Percentiles rank a stretch among this genome's conserved stretches.
These are phyloP conservation scores for Raffaelea albimanens DNA, from an alignment of 2,329 filamentous ascomycete genomes.

Conservation along the genomic window DNA sequence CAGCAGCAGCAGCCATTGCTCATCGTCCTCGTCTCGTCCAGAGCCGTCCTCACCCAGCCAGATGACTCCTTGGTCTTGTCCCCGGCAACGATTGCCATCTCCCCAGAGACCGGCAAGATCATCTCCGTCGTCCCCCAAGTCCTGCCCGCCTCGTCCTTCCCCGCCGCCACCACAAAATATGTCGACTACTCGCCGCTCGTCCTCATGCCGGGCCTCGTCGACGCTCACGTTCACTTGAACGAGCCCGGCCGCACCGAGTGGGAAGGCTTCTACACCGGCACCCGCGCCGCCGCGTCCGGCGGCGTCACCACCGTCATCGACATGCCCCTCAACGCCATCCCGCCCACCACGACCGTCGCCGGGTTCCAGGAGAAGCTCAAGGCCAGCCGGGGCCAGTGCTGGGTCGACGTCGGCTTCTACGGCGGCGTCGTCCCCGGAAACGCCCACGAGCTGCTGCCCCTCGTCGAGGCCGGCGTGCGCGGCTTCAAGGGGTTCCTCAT, in stretches of 20 bases:
- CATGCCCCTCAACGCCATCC: constrained; percentile 96
- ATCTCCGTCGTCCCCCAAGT: constrained; percentile 63
- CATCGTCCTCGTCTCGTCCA: constrained; percentile 72
- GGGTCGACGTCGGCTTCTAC: constrained; percentile 98
- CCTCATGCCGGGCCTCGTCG: constrained; percentile 82
- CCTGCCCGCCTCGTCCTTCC: constrained; percentile 67
- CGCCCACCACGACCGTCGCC: constrained; percentile 81
- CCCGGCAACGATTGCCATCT: constrained; percentile 76
- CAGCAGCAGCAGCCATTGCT: constrained; percentile 23
- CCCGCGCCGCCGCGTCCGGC: constrained; percentile 84
- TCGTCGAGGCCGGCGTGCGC: constrained; percentile 78
- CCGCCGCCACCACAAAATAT: constrained; percentile 59
- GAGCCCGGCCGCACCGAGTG: constrained; percentile 95
- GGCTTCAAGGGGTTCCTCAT: constrained; percentile 98
- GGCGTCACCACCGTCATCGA: constrained; percentile 95
- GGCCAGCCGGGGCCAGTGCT: constrained; percentile 80
- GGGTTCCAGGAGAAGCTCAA: constrained; percentile 78
- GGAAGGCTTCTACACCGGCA: constrained; percentile 96
- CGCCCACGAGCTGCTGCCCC: constrained; percentile 61
- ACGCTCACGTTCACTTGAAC: constrained; percentile 95
- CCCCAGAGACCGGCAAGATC: constrained; percentile 73
- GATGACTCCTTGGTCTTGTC: constrained; percentile 55
- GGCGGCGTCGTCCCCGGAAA: constrained; percentile 93
- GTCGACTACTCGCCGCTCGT: constrained; percentile 77
- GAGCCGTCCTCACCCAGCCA: constrained; percentile 68